Conservation (phyloP, 2,329 filamentous ascomycete species). For the Sarocladium oryzae region DNA sequence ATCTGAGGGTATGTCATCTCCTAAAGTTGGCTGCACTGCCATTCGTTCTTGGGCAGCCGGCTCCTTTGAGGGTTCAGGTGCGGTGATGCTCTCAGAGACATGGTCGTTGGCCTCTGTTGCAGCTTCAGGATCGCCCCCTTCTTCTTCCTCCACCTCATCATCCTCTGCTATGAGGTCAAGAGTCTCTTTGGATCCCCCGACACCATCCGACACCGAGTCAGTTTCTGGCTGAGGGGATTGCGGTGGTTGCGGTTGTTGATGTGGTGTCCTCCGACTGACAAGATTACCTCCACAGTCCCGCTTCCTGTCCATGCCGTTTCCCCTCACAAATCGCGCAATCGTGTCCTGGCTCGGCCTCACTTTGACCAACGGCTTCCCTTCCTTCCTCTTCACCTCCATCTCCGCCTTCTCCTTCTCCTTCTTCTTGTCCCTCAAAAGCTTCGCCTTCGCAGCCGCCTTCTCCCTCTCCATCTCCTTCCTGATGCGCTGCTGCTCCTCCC, state of each 20-base stretch:
- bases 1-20: neutral
- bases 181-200: too few species aligned
- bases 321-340: slow-evolving; percentile 45
- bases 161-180: too few species aligned
- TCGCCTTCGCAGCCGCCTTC: slow-evolving; percentile 41
- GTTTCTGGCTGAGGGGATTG: too few species aligned
- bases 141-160: too few species aligned
- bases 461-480: slow-evolving; percentile 45
- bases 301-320: slow-evolving; percentile 25
- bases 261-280: too few species aligned
- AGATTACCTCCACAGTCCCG: slow-evolving; percentile 15
- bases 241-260: too few species aligned
- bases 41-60: neutral
- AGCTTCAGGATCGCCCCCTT: too few species aligned
- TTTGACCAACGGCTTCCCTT: slow-evolving; percentile 46
- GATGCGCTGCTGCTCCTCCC: slow-evolving; percentile 48
- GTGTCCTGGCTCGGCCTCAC: slow-evolving; percentile 52
- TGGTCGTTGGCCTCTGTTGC: too few species aligned
- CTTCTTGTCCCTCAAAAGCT: slow-evolving; percentile 46
- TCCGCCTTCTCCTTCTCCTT: slow-evolving; percentile 45
- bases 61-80: neutral
- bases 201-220: too few species aligned
- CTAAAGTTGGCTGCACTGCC: neutral
- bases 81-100: neutral
- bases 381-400: slow-evolving; percentile 42